These are phyloP conservation scores for Rasamsonia emersonii DNA, from an alignment of 2,329 filamentous ascomycete genomes.

Conservation along the genomic window DNA sequence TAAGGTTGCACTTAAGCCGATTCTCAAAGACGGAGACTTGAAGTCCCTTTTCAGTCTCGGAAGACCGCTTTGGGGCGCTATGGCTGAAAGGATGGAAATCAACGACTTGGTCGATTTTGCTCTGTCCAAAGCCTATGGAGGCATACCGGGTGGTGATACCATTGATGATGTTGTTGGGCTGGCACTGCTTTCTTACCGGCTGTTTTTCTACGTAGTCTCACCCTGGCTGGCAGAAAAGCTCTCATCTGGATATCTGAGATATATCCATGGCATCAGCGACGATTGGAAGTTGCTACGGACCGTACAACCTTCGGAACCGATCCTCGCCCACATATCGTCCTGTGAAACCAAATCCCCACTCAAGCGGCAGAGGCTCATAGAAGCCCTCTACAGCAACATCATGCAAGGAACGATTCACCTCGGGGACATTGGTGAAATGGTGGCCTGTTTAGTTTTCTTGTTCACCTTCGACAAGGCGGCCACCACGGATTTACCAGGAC, in stretches of 20 bases:
- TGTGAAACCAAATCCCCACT: background rate
- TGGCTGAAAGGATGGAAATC: too few species aligned
- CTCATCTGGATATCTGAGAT: slow-evolving; percentile 1
- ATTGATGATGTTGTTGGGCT: background rate
- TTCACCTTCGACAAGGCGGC: background rate
- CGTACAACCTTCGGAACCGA: background rate
- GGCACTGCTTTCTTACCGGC: slow-evolving; percentile 1
- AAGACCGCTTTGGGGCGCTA: background rate
- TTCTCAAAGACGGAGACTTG: too few species aligned
- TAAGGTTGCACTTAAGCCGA: background rate
- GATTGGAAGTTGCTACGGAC: background rate
- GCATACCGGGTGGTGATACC: too few species aligned
- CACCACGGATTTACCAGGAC: background rate
- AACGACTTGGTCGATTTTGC: background rate
- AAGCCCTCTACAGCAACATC: background rate
- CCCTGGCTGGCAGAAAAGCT: background rate
- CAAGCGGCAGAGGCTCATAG: background rate
- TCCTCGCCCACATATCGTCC: too few species aligned
- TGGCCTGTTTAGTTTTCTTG: background rate
- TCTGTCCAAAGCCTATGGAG: background rate
- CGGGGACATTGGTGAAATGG: background rate
- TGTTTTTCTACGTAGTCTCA: background rate
- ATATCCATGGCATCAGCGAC: background rate
- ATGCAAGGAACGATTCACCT: background rate
- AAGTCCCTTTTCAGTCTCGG: slow-evolving; percentile 1